phyloP scores from a whole-genome alignment of 768 basidiomycete genomes.

The Ephemerocybe angulata region DNA sequence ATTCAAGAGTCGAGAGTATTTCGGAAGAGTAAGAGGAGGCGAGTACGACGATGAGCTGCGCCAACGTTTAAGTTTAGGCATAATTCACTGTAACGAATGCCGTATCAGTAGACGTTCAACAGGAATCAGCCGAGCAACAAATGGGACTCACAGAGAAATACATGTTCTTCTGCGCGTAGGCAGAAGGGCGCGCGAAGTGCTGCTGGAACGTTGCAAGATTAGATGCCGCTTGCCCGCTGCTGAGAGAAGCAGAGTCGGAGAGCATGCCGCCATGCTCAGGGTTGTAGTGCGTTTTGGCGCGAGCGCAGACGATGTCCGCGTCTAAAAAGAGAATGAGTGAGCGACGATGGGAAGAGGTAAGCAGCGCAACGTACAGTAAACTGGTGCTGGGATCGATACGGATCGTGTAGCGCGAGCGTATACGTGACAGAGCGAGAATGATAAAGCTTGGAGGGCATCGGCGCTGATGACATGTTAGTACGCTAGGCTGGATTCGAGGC shows the following conservation, averaged over 20 bases:
- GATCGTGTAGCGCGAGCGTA: slow-evolving; percentile 75
- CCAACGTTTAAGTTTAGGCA: too few species aligned
- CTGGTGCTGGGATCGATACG: slow-evolving; percentile 76
- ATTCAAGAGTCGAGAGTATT: too few species aligned
- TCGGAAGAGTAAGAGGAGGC: too few species aligned
- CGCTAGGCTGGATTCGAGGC: slow-evolving; percentile 4
- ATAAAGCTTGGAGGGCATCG: slow-evolving; percentile 64
- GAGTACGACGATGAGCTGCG: too few species aligned
- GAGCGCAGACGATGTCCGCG: slow-evolving; percentile 62
- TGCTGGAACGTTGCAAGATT: slow-evolving; percentile 45
- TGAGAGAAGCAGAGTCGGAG: slow-evolving; percentile 36
- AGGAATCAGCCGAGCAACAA: not conserved
- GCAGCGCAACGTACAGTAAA: slow-evolving; percentile 58
- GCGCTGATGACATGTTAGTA: slow-evolving; percentile 35
- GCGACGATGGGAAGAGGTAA: not conserved
- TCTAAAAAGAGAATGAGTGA: slow-evolving; percentile 38
- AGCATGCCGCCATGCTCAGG: slow-evolving; percentile 45
- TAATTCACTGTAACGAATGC: too few species aligned
- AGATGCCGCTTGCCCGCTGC: slow-evolving; percentile 26
- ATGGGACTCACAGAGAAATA: slow-evolving; percentile 35
- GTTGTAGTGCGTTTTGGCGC: slow-evolving; percentile 31
- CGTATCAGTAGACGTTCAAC: not conserved
- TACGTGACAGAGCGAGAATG: slow-evolving; percentile 70
- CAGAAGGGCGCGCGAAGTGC: slow-evolving; percentile 45
- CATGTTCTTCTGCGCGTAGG: slow-evolving; percentile 32